Conservation (phyloP, 768 basidiomycete species). For the Amanita pseudoporphyria region DNA sequence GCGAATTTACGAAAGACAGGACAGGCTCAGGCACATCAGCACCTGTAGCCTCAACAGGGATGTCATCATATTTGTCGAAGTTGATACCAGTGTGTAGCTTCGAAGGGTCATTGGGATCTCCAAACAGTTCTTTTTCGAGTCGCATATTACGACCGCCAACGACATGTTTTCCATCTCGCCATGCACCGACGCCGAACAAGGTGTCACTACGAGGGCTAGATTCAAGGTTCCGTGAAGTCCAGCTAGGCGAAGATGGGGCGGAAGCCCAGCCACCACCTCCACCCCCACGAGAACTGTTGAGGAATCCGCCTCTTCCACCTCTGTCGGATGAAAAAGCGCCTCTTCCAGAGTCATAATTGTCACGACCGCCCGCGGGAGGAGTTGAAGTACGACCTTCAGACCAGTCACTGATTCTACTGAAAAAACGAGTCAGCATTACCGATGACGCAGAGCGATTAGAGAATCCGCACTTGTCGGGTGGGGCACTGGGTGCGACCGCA, state of each 20-base stretch:
- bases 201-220: conserved; percentile 35
- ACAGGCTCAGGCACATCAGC: conserved; percentile 95
- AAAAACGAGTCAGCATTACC: conserved; percentile 11
- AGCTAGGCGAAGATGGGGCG: conserved; percentile 29
- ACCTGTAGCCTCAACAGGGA: conserved; percentile 98
- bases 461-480: conserved; percentile 42
- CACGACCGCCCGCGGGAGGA: conserved; percentile 42
- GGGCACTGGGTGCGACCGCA: conserved; percentile 42
- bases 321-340: conserved; percentile 21
- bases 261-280: conserved; percentile 32
- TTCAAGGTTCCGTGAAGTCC: conserved; percentile 29
- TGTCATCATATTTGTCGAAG: conserved; percentile 99
- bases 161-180: conserved; percentile 86
- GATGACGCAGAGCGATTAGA: conserved; percentile 8
- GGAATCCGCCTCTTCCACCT: conserved; percentile 30
- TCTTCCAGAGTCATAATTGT: conserved; percentile 33
- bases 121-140: conserved; percentile 94
- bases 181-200: conserved; percentile 55
- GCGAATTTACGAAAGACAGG: conserved; percentile 75
- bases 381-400: conserved; percentile 61
- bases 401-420: conserved; percentile 51
- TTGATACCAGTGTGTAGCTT: conserved; percentile 97
- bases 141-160: conserved; percentile 78
- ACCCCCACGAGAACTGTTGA: conserved; percentile 31
- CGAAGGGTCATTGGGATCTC: conserved; percentile 74